A percentile compares a stretch with the other conserved stretches of the same genome.
These are phyloP conservation scores for Abelmoschus esculentus DNA, from an alignment of 345 rosid genomes.

Conservation along the genomic window DNA sequence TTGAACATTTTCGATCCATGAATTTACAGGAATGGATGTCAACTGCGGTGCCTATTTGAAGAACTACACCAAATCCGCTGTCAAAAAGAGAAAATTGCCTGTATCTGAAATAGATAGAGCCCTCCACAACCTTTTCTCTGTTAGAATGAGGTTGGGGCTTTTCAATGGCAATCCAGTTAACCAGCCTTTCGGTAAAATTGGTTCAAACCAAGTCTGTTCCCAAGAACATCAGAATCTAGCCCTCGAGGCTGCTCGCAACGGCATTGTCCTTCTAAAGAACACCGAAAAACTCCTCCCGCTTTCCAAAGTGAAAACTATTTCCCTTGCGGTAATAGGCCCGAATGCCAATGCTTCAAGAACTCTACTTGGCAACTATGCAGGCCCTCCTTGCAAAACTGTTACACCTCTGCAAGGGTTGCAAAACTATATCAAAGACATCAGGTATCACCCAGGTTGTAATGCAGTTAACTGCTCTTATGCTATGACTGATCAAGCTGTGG, in stretches of 20 bases:
- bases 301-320: neutral
- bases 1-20: neutral
- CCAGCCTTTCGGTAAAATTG: neutral
- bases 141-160: neutral
- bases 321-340: neutral
- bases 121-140: neutral
- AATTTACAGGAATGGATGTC: neutral
- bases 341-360: neutral
- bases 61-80: neutral
- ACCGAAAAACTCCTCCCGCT: neutral
- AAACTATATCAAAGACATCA: neutral
- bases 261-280: neutral
- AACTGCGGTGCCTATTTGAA: neutral
- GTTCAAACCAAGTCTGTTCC: neutral
- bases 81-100: neutral
- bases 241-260: neutral
- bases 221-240: neutral
- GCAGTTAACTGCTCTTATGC: neutral
- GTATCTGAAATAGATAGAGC: neutral
- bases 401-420: neutral
- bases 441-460: neutral
- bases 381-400: neutral
- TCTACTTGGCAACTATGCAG: neutral
- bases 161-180: neutral
- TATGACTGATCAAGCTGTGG: neutral